Evolutionary conservation across 164 flowering plant genomes (phyloP).

Genomic region (Buxus sempervirens): DNA sequence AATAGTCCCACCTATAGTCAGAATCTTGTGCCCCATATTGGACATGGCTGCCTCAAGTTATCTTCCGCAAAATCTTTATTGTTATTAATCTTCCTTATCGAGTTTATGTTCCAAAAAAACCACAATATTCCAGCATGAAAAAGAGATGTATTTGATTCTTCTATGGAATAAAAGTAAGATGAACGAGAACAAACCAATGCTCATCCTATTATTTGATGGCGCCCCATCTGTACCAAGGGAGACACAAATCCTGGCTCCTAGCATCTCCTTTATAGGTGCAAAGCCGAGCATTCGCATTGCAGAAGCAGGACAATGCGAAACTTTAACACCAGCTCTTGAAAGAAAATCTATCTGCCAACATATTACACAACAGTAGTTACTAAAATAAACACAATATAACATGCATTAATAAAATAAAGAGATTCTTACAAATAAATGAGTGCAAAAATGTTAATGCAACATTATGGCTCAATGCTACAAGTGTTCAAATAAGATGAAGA

Average conservation of each 20-base stretch:
- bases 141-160: neutral
- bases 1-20: no score
- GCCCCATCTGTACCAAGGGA: constrained; percentile 96
- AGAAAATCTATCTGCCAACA: constrained; percentile 56
- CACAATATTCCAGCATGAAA: neutral
- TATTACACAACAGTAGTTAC: constrained; percentile 3
- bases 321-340: constrained; percentile 67
- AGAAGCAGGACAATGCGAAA: constrained; percentile 93
- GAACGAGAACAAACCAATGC: constrained; percentile 61
- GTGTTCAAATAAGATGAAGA: neutral
- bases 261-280: constrained; percentile 85
- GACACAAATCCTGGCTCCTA: constrained; percentile 74
- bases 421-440: neutral
- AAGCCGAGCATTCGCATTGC: constrained; percentile 97
- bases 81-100: no score
- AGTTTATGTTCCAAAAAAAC: no score
- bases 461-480: neutral
- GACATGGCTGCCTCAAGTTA: no score
- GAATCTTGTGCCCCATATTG: no score
- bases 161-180: neutral
- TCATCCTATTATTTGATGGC: constrained; percentile 95
- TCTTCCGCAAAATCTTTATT: no score
- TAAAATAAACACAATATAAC: neutral
- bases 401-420: neutral
- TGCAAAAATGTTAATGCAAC: neutral